These are phyloP conservation scores for Syzygium jambos DNA, from an alignment of 345 rosid species.

Conservation along the genomic window DNA sequence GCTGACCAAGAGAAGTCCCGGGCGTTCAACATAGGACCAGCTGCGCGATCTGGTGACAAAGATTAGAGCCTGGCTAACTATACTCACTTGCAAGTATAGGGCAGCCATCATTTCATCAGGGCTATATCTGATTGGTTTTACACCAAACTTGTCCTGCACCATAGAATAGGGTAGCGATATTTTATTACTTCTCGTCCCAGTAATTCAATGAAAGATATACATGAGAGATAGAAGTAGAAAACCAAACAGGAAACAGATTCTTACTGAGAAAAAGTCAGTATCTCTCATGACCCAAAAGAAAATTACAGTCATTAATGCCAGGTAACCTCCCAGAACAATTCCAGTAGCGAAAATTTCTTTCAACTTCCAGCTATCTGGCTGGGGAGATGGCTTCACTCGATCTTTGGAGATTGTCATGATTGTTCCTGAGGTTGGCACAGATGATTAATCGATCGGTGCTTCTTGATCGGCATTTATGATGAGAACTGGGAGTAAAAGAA, in stretches of 20 bases:
- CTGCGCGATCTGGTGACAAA: constrained; percentile 86
- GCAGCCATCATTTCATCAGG: constrained; percentile 65
- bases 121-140: constrained; percentile 21
- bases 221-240: not conserved
- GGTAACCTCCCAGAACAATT: constrained; percentile 70
- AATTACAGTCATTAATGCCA: constrained; percentile 73
- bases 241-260: not conserved
- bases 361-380: constrained; percentile 90
- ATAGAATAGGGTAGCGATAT: not conserved
- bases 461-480: not conserved
- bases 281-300: constrained; percentile 83
- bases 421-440: constrained; percentile 35
- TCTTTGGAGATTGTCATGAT: constrained; percentile 92
- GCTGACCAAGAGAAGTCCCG: constrained; percentile 50
- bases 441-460: not conserved
- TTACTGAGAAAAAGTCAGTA: constrained; percentile 67
- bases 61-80: constrained; percentile 81
- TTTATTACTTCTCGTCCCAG: not conserved
- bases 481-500: not conserved
- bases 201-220: not conserved
- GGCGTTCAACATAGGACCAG: constrained; percentile 79
- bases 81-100: constrained; percentile 81
- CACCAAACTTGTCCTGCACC: constrained; percentile 49
- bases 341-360: constrained; percentile 77
- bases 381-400: constrained; percentile 80